phyloP scores from a whole-genome alignment of 495 filamentous ascomycete species.

The Aspergillus sclerotiicarbonarius region DNA sequence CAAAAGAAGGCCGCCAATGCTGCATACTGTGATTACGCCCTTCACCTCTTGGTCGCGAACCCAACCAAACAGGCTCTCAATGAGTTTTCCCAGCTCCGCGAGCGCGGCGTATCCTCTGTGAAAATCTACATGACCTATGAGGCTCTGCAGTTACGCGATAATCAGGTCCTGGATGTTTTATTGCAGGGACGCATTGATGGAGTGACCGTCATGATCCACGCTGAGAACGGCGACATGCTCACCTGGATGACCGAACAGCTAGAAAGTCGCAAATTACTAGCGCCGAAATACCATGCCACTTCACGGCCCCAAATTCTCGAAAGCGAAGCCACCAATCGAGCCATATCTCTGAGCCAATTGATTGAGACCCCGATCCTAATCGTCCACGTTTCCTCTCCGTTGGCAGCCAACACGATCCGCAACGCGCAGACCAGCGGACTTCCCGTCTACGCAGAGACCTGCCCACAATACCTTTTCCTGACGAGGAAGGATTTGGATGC shows the following conservation, averaged over 20 bases:
- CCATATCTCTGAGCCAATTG: constrained; percentile 53
- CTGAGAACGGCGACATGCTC: constrained; percentile 58
- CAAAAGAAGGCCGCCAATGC: constrained; percentile 30
- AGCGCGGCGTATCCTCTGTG: constrained; percentile 50
- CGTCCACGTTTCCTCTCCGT: constrained; percentile 56
- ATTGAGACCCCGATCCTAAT: constrained; percentile 56
- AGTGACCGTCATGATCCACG: constrained; percentile 61
- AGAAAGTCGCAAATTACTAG: constrained; percentile 41
- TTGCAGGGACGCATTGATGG: constrained; percentile 41
- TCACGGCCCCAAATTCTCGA: constrained; percentile 55
- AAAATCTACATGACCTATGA: constrained; percentile 68
- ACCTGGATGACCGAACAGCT: constrained; percentile 49
- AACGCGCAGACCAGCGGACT: constrained; percentile 52
- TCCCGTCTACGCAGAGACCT: constrained; percentile 62
- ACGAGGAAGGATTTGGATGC: constrained; percentile 49
- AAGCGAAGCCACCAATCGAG: constrained; percentile 56
- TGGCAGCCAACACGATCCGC: constrained; percentile 50
- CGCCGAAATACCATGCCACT: constrained; percentile 54
- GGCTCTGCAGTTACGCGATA: constrained; percentile 51
- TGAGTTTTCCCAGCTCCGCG: constrained; percentile 39
- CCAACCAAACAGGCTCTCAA: constrained; percentile 41
- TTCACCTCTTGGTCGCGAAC: constrained; percentile 57
- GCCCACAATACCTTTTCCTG: constrained; percentile 63
- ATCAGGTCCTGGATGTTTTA: constrained; percentile 56
- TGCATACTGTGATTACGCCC: constrained; percentile 59